phyloP scores from a whole-genome alignment of 352 stramenopile genomes.

The Aphanomyces stellatus region DNA sequence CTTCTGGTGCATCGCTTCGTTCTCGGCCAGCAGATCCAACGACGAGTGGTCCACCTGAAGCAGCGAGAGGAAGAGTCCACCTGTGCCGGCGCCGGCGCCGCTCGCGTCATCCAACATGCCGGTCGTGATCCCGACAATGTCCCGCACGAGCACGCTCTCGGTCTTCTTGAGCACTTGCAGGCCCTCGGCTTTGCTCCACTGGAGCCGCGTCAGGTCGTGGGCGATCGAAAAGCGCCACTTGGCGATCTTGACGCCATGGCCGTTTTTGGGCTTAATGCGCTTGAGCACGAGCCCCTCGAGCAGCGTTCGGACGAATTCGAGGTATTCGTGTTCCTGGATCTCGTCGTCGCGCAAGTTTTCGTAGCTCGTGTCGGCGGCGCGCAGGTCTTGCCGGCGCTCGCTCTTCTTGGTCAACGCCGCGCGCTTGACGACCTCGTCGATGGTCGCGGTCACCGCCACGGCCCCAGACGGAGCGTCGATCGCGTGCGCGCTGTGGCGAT shows the following conservation, averaged over 20 bases:
- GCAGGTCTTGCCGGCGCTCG: neutral
- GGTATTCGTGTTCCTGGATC: slow-evolving; percentile 56
- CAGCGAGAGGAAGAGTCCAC: slow-evolving; percentile 46
- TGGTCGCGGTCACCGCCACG: neutral
- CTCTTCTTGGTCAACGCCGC: neutral
- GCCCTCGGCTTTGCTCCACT: slow-evolving; percentile 44
- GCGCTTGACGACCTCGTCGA: neutral
- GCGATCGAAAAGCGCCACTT: slow-evolving; percentile 53
- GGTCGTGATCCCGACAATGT: slow-evolving; percentile 42
- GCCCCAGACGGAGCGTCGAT: neutral
- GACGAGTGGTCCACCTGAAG: slow-evolving; percentile 36
- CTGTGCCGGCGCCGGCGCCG: slow-evolving; percentile 24
- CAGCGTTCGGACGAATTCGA: slow-evolving; percentile 57
- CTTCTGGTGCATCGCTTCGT: slow-evolving; percentile 34
- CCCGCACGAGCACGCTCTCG: slow-evolving; percentile 33
- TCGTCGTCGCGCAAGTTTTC: slow-evolving; percentile 55
- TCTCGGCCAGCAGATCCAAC: slow-evolving; percentile 43
- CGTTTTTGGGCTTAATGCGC: slow-evolving; percentile 58
- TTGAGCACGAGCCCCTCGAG: slow-evolving; percentile 49
- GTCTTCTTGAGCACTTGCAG: slow-evolving; percentile 40
- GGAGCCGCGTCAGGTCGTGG: slow-evolving; percentile 34
- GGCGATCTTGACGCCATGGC: slow-evolving; percentile 29
- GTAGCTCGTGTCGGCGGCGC: slow-evolving; percentile 40
- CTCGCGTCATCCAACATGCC: slow-evolving; percentile 30
- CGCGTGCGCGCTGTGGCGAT: neutral